phyloP scores from a whole-genome alignment of 1,139 yeast species.

The Hansenula lynferdii region DNA sequence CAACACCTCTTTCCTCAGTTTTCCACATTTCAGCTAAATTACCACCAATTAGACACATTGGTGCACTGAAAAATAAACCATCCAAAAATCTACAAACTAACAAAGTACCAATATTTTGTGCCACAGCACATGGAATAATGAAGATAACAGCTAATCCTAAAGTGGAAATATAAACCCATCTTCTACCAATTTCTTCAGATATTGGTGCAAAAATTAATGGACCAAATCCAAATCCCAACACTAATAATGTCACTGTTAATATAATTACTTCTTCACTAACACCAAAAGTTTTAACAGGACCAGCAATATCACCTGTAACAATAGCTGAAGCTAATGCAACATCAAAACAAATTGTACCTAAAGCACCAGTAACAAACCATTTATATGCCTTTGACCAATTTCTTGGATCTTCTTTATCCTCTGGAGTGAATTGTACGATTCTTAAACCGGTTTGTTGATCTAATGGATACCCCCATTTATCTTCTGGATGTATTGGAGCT shows the following conservation, averaged over 20 bases:
- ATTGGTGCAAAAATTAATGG: slow-evolving; percentile 71
- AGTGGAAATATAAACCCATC: slow-evolving; percentile 51
- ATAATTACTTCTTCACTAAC: slow-evolving; percentile 54
- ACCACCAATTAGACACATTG: slow-evolving; percentile 79
- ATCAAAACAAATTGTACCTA: slow-evolving; percentile 51
- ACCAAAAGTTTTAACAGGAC: slow-evolving; percentile 46
- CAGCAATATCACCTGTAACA: slow-evolving; percentile 53
- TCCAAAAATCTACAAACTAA: slow-evolving; percentile 62
- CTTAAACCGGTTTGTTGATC: slow-evolving; percentile 52
- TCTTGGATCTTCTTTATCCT: slow-evolving; percentile 57
- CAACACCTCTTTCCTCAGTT: slow-evolving; percentile 62
- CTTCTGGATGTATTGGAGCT: slow-evolving; percentile 36
- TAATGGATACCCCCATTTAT: slow-evolving; percentile 55
- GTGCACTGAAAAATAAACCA: slow-evolving; percentile 74
- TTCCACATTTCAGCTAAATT: slow-evolving; percentile 71
- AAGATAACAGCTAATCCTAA: slow-evolving; percentile 57
- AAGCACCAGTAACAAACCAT: slow-evolving; percentile 50
- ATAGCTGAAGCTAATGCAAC: slow-evolving; percentile 60
- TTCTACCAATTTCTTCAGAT: slow-evolving; percentile 68
- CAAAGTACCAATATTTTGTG: slow-evolving; percentile 66
- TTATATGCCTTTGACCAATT: slow-evolving; percentile 41
- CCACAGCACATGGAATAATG: slow-evolving; percentile 69
- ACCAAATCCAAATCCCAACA: slow-evolving; percentile 76
- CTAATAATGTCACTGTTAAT: slow-evolving; percentile 53
- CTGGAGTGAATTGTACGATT: slow-evolving; percentile 51